Percentiles rank a stretch among this genome's conserved stretches.
phyloP scores from a whole-genome alignment of 345 rosid genomes.

The Balakata baccata region DNA sequence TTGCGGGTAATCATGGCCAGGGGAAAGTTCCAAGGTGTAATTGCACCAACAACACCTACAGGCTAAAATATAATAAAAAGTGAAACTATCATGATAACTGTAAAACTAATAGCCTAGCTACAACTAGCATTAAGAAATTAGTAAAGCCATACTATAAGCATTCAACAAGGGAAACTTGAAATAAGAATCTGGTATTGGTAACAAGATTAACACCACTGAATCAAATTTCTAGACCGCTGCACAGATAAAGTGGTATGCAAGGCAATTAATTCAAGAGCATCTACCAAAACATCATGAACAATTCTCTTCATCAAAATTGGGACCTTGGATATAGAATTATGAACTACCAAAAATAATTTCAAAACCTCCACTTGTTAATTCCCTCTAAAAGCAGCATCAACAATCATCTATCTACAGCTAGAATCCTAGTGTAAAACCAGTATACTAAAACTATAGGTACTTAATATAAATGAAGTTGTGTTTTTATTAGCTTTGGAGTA shows the following conservation, averaged over 20 bases:
- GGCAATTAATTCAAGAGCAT: not conserved
- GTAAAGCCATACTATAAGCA: not conserved
- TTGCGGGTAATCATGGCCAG: slow-evolving; percentile 98
- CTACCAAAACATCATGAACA: not conserved
- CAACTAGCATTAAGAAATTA: not conserved
- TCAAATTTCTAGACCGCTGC: not conserved
- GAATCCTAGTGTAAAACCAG: not conserved
- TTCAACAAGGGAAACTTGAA: not conserved
- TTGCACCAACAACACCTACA: slow-evolving; percentile 92
- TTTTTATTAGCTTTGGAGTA: no score
- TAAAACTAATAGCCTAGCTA: not conserved
- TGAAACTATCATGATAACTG: slow-evolving; percentile 6
- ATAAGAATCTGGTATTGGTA: not conserved
- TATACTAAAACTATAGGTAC: no score
- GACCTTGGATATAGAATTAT: not conserved
- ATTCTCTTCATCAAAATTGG: not conserved
- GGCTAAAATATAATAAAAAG: slow-evolving; percentile 47
- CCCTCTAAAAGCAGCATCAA: not conserved
- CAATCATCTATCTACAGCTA: not conserved
- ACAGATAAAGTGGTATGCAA: not conserved
- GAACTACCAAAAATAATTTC: not conserved
- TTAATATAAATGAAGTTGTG: no score
- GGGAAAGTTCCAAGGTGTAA: slow-evolving; percentile 98
- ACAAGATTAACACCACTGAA: not conserved
- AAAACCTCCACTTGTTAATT: not conserved